Percentiles rank a stretch among this genome's conserved stretches.
phyloP scores from a whole-genome alignment of 495 filamentous ascomycete genomes.

The Penicillium parvum region DNA sequence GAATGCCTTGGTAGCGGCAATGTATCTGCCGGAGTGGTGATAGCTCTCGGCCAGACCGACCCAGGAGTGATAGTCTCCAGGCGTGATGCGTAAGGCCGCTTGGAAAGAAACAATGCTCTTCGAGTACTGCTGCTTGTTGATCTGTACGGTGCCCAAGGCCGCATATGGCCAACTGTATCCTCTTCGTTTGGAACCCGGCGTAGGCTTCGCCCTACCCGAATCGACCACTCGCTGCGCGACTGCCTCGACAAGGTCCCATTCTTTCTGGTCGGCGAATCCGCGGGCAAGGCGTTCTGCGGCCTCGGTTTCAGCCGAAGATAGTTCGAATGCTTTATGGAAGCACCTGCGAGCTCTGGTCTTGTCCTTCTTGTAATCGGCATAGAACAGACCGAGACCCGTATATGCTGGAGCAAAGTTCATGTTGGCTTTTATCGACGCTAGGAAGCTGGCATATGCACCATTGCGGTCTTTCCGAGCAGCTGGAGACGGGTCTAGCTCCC shows the following conservation, averaged over 20 bases:
- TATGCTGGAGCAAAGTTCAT: slow-evolving; percentile 90
- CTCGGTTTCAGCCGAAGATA: slow-evolving; percentile 80
- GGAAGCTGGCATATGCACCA: slow-evolving; percentile 76
- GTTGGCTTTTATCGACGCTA: slow-evolving; percentile 79
- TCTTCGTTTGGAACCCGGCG: slow-evolving; percentile 86
- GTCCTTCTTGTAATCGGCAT: slow-evolving; percentile 85
- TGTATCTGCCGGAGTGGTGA: slow-evolving; percentile 85
- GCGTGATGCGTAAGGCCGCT: slow-evolving; percentile 76
- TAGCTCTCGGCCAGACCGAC: slow-evolving; percentile 95
- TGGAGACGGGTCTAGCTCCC: slow-evolving; percentile 70
- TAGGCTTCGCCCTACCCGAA: slow-evolving; percentile 80
- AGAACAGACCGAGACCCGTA: slow-evolving; percentile 91
- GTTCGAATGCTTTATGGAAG: slow-evolving; percentile 95
- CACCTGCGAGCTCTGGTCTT: slow-evolving; percentile 78
- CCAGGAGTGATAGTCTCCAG: slow-evolving; percentile 89
- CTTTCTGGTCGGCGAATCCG: slow-evolving; percentile 79
- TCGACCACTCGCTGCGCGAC: slow-evolving; percentile 88
- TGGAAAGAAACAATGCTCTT: slow-evolving; percentile 90
- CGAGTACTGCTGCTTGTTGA: slow-evolving; percentile 87
- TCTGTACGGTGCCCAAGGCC: slow-evolving; percentile 92
- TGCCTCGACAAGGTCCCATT: slow-evolving; percentile 95
- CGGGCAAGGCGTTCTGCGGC: slow-evolving; percentile 84
- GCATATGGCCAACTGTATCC: slow-evolving; percentile 94
- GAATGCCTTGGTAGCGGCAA: slow-evolving; percentile 89
- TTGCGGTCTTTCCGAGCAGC: slow-evolving; percentile 68